Conservation (phyloP, 2,329 filamentous ascomycete species). For the Penicillium sp. region DNA sequence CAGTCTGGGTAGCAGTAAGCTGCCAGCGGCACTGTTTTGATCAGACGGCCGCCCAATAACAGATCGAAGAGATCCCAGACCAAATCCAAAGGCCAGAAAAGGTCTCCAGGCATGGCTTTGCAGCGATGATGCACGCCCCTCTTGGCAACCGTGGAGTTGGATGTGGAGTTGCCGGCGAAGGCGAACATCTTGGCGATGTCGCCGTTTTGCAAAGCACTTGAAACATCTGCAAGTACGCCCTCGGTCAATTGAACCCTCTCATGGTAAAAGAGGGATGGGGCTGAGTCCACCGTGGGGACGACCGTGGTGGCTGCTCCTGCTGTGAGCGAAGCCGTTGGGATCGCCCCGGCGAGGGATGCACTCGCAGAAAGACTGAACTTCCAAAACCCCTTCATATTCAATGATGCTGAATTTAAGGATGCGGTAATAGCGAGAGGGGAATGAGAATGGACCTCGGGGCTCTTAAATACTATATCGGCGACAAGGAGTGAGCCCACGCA, state of each 20-base stretch:
- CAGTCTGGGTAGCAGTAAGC: constrained; percentile 37
- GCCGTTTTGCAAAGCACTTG: constrained; percentile 25
- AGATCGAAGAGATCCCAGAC: constrained; percentile 36
- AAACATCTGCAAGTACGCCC: constrained; percentile 34
- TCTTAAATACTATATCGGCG: too few relatives aligned
- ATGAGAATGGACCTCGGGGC: background rate
- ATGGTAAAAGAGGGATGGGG: constrained; percentile 9
- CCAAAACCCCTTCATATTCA: constrained; percentile 5
- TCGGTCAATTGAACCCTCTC: constrained; percentile 40
- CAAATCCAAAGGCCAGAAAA: constrained; percentile 16
- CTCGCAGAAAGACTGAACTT: background rate
- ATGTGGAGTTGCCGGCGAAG: constrained; percentile 27
- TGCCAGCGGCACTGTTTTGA: constrained; percentile 35
- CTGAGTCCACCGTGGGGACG: background rate
- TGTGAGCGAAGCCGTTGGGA: constrained; percentile 5
- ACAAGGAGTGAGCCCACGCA: too few relatives aligned
- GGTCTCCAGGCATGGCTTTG: constrained; percentile 25
- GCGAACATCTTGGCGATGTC: constrained; percentile 36
- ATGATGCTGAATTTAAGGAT: background rate
- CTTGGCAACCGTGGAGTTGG: constrained; percentile 3
- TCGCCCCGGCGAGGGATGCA: constrained; percentile 5
- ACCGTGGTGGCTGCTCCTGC: constrained; percentile 12
- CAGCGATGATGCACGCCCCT: constrained; percentile 45
- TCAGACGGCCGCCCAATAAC: constrained; percentile 36
- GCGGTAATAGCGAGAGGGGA: background rate